Evolutionary conservation across 2,329 filamentous ascomycete species (phyloP).

Genomic region (Ophiostoma himal-ulmi): DNA sequence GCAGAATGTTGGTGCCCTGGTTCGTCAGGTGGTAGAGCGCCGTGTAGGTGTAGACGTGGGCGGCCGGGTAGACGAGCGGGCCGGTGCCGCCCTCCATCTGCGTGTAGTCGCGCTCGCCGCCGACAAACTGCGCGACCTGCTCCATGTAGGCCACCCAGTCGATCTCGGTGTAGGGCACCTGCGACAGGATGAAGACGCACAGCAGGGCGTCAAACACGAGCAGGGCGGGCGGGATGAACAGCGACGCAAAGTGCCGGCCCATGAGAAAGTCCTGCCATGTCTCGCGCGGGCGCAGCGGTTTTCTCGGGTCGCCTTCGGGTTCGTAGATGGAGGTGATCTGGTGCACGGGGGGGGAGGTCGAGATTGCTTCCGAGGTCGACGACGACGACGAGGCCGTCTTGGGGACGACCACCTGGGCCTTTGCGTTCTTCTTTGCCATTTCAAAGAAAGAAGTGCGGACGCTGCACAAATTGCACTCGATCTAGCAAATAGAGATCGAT

Average conservation of each 20-base stretch:
- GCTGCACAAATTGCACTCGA: too few species aligned
- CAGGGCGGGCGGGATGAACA: constrained; percentile 53
- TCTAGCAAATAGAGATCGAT: too few species aligned
- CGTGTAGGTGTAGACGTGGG: constrained; percentile 87
- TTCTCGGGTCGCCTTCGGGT: constrained; percentile 19
- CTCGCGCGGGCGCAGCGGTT: constrained; percentile 27
- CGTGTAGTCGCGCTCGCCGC: constrained; percentile 83
- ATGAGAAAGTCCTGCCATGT: constrained; percentile 38
- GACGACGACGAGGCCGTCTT: neutral
- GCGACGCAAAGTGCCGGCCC: constrained; percentile 46
- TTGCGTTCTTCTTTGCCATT: constrained; percentile 12
- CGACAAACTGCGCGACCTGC: constrained; percentile 71
- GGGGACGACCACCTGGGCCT: neutral
- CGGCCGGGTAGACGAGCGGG: constrained; percentile 89
- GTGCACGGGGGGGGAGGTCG: neutral
- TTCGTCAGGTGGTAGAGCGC: constrained; percentile 72
- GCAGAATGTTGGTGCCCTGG: constrained; percentile 65
- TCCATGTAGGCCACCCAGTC: constrained; percentile 98
- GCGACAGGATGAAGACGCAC: constrained; percentile 70
- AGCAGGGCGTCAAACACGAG: constrained; percentile 65
- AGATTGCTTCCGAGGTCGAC: too few species aligned
- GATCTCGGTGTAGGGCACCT: constrained; percentile 91
- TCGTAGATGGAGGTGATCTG: neutral
- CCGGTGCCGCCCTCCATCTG: constrained; percentile 83
- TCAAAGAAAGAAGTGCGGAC: too few species aligned